These are phyloP conservation scores for Dryas octopetala DNA, from an alignment of 306 rosid genomes.

Conservation along the genomic window DNA sequence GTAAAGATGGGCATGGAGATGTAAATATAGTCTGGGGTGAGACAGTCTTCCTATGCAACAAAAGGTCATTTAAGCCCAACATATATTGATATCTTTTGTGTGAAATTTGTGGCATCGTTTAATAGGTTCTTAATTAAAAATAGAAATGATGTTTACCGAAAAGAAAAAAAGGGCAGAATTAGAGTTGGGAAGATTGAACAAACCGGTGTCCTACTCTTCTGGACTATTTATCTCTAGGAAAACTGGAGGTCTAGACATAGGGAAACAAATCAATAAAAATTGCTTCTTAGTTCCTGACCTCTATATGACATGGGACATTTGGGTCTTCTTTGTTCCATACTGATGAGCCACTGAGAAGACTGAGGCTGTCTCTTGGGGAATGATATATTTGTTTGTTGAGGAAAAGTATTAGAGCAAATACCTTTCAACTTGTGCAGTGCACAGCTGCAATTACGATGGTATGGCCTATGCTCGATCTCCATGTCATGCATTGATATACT, in stretches of 20 bases:
- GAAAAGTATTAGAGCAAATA: slow-evolving; percentile 16
- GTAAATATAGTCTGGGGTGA: not conserved
- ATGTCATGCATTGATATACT: slow-evolving; percentile 44
- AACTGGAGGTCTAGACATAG: not conserved
- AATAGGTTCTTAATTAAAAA: not conserved
- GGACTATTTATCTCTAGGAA: not conserved
- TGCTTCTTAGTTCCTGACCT: slow-evolving; percentile 13
- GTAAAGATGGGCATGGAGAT: not conserved
- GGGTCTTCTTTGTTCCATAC: not conserved
- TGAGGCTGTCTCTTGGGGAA: slow-evolving; percentile 38
- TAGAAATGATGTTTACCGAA: not conserved
- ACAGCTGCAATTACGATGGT: slow-evolving; percentile 81
- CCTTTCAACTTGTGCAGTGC: slow-evolving; percentile 50
- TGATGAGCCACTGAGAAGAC: slow-evolving; percentile 15
- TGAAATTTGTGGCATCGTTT: not conserved
- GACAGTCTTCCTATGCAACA: not conserved
- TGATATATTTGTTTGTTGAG: slow-evolving; percentile 28
- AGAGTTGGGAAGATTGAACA: not conserved
- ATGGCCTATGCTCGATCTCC: slow-evolving; percentile 60
- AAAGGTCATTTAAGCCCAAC: not conserved
- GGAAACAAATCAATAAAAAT: not conserved
- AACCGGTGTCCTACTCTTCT: not conserved
- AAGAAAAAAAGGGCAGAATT: not conserved
- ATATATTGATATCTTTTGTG: not conserved
- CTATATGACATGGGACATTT: not conserved